Conservation (phyloP, 2,329 filamentous ascomycete genomes). For the Tolypocladium endophyticum region DNA sequence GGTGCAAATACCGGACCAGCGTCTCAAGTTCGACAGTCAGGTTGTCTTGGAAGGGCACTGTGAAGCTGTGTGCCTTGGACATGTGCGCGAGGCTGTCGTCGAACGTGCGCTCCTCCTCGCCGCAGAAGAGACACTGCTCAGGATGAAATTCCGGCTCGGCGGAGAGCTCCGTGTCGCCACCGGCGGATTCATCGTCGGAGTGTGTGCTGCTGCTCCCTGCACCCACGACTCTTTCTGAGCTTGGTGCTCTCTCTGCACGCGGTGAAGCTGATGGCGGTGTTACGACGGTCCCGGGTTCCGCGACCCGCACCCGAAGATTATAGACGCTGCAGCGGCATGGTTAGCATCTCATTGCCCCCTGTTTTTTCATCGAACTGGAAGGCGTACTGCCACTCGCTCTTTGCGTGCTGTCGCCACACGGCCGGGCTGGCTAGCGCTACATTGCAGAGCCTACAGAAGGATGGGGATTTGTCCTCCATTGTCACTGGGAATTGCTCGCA, state of each 20-base stretch:
- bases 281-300: constrained; percentile 8
- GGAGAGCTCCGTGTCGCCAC: not conserved
- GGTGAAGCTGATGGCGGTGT: constrained; percentile 4
- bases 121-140: constrained; percentile 33
- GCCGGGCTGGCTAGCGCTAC: not conserved
- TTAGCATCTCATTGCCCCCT: not conserved
- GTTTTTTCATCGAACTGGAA: not conserved
- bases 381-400: not conserved
- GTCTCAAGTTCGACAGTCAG: constrained; percentile 34
- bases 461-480: not conserved
- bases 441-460: not conserved
- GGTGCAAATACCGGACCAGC: constrained; percentile 34
- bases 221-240: not conserved
- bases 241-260: not conserved
- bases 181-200: not conserved
- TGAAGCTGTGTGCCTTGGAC: constrained; percentile 35
- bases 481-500: not conserved
- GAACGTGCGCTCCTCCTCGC: constrained; percentile 15
- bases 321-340: constrained; percentile 9
- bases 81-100: constrained; percentile 35
- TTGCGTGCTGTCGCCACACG: not conserved
- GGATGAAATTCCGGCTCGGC: constrained; percentile 13
- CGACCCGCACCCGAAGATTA: constrained; percentile 12
- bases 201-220: not conserved
- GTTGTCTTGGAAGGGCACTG: constrained; percentile 25